Base-by-base conservation (phyloP, 495 filamentous ascomycete species). In the Trichoderma parareesei region DNA sequence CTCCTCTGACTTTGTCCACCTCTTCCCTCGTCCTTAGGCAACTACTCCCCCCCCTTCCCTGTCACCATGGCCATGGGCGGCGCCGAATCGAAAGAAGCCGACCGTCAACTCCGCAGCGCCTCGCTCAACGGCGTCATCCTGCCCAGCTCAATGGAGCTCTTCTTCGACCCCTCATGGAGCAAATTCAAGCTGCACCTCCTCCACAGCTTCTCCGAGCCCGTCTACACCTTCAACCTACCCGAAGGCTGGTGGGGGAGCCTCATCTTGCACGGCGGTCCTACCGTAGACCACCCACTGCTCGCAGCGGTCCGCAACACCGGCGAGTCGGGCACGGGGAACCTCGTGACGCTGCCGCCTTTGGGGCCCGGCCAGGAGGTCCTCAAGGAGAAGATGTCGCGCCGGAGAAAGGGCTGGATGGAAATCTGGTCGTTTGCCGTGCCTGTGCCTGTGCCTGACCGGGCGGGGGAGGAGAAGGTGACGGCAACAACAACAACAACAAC, bases 241-340 rank as follows among this genome's bases (percentile, higher is more conserved):
- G 33, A 37, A 33, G 20, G 53, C 27, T 57, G 53, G 53, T 57
- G 53, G 53, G 53, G 53, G 53, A 27, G 37, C 11, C 53, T 57
- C 53, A 33, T 57, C 53, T 35, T 57, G 53, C 16, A 57, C 20
- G 37, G 37, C 53, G 53, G 53, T 27, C 53, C 53, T 57, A 57
- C 53, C 27, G 27, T 57, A 7, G 53, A 57, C 13, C 27, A 57
- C 4, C 53, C 53, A 2, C 53, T 27, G 53, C 53, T 57, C 20
- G 53, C 53, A 11, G 53, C 53, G 8, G 53, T 57, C 27, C 53
- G 53, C 53, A 57, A 57, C 53, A 13, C 53, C 16, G 53, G 53
- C 53, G 37, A 57, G 27, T 13, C 53, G 53, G 53, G 20, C 4
- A 57, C 37, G 53, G 53, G 53, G 18, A 37, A 57, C 6, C 27